These are phyloP conservation scores for Neurospora sp. DNA, from an alignment of 495 filamentous ascomycete species.

Conservation along the genomic window DNA sequence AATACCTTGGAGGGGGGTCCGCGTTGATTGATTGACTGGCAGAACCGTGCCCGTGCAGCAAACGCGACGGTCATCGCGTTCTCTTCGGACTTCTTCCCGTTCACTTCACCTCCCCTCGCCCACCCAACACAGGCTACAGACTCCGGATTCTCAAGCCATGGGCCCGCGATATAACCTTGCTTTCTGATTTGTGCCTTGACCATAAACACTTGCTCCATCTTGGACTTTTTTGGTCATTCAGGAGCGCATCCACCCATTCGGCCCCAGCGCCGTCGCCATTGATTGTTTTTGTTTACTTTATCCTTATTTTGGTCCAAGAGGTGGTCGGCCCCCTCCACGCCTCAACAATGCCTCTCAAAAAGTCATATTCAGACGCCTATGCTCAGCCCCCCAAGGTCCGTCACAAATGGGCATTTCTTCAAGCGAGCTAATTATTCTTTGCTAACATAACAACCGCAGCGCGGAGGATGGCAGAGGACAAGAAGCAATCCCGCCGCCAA, in stretches of 20 bases:
- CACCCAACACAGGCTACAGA: not conserved
- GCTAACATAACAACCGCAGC: conserved; percentile 9
- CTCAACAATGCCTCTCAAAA: conserved; percentile 36
- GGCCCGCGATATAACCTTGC: not conserved
- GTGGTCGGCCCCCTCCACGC: not conserved
- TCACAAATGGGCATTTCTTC: not conserved
- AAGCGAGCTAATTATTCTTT: conserved; percentile 12
- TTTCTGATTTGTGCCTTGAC: not conserved
- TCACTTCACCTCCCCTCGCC: not conserved
- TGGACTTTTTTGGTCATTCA: not conserved
- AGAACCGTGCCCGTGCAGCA: not conserved
- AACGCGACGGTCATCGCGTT: not conserved
- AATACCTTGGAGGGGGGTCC: not conserved
- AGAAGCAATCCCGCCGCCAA: conserved; percentile 33
- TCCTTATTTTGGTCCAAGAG: not conserved
- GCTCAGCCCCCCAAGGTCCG: conserved; percentile 14
- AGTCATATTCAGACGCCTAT: conserved; percentile 42
- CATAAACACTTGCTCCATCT: not conserved
- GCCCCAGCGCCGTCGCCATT: not conserved
- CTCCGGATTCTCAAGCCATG: not conserved
- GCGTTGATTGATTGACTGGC: not conserved
- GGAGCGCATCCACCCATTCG: not conserved
- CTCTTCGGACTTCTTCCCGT: not conserved
- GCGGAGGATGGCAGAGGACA: conserved; percentile 39
- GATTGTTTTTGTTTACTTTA: not conserved